phyloP scores from a whole-genome alignment of 2,329 filamentous ascomycete species.

The Penicillium sp. region DNA sequence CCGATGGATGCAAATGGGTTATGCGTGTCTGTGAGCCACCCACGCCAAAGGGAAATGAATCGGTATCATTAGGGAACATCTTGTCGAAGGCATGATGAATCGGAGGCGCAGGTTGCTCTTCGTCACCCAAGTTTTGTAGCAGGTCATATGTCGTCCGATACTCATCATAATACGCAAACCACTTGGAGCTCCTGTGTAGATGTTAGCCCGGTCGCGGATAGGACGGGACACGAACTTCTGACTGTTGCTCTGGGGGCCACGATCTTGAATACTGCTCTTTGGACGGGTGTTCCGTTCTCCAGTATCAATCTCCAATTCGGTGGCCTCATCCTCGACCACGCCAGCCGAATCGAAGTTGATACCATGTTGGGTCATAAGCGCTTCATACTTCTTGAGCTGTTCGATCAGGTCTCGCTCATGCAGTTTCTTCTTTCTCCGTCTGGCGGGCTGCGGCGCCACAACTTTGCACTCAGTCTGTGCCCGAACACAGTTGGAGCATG shows the following conservation, averaged over 20 bases:
- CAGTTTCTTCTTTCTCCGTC: not conserved
- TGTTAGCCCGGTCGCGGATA: not conserved
- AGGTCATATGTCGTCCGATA: slow-evolving; percentile 50
- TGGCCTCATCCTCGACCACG: not conserved
- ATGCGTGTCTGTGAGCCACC: not conserved
- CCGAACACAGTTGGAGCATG: slow-evolving; percentile 64
- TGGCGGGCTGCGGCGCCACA: not conserved
- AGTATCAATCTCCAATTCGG: not conserved
- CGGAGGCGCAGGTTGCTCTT: slow-evolving; percentile 46
- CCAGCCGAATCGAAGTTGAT: slow-evolving; percentile 57
- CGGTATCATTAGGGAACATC: not conserved
- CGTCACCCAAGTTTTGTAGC: slow-evolving; percentile 53
- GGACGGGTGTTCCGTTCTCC: not conserved
- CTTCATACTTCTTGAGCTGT: slow-evolving; percentile 61
- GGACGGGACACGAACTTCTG: not conserved
- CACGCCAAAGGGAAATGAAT: not conserved
- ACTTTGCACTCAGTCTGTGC: slow-evolving; percentile 52
- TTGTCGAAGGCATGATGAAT: not conserved
- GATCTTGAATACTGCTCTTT: not conserved
- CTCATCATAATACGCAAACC: slow-evolving; percentile 25
- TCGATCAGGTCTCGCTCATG: slow-evolving; percentile 61
- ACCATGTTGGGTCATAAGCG: slow-evolving; percentile 58
- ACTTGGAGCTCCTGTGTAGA: slow-evolving; percentile 8
- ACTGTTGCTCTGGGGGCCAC: not conserved
- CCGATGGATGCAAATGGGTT: not conserved